Evolutionary conservation across 495 filamentous ascomycete genomes (phyloP), one percentile per base, ranked within the genome.

Genomic region (Paragyromitra xinjiangensis): DNA sequence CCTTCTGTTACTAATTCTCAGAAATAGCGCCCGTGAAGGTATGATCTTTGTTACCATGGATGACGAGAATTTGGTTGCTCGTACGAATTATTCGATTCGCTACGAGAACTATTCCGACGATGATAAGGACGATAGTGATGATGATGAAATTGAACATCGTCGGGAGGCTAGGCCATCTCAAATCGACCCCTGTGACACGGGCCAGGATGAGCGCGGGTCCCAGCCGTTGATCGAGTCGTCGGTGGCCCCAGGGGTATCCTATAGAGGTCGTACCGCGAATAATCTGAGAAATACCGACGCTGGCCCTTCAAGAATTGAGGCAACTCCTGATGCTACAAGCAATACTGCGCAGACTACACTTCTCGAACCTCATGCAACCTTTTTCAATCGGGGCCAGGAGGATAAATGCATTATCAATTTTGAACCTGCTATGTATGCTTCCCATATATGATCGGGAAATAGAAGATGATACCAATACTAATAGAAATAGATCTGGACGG

Each of bases 1-100:
- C 39, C 50, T 59, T 75, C 62, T 71, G 48, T 80, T 66, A 82
- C 82, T 79, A 81, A 79, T 80, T 77, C 51, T 48, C 63, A 42
- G 74, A 42, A 59, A 55, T 78, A 96, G 93, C 64, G 91, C 97
- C 61, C 92, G 94, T 85, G 93, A 96, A 86, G 95, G 95, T 26
- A 92, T 97, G 90, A 89, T 98, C 6, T 97, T 98, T 82, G 88
- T 98, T 48, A 89, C 92, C 5, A 97, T 97, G 94, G 87, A 88
- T 19, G 87, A 88, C 12, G 88, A 94, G 71, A 92, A 95, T 68
- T 86, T 97, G 16, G 83, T 95, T 37, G 86, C 85, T 44, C 88
- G 92, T 63, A 95, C 94, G 6, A 89, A 88, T 59, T 95, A 95
- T 78, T 89, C 93, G 71, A 91, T 95, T 26, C 89, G 91, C 73